These are phyloP conservation scores for Vitis labrusca DNA, from an alignment of 164 flowering plant genomes.

Conservation along the genomic window DNA sequence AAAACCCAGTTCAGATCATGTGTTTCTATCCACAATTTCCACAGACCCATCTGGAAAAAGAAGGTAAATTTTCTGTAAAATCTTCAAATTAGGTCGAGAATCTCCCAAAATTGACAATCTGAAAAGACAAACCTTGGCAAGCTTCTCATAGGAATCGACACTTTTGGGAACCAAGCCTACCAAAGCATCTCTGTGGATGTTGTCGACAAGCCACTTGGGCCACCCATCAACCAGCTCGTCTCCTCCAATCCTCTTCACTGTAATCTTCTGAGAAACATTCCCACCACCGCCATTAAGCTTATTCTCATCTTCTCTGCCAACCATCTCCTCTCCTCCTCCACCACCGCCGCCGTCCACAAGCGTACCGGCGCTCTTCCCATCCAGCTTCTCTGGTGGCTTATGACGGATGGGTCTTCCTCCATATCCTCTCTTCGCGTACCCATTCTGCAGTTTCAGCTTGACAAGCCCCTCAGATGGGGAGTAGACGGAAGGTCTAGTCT, in stretches of 20 bases:
- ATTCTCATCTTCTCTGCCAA: slow-evolving; percentile 11
- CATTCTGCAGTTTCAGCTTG: slow-evolving; percentile 23
- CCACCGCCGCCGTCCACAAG: not conserved
- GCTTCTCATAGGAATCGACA: slow-evolving; percentile 50
- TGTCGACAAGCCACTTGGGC: slow-evolving; percentile 53
- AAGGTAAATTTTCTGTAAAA: no score
- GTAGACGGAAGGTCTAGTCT: not conserved
- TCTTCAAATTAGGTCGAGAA: no score
- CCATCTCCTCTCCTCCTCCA: slow-evolving; percentile 12
- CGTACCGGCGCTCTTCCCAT: not conserved
- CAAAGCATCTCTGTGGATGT: slow-evolving; percentile 32
- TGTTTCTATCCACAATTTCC: no score
- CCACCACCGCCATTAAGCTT: slow-evolving; percentile 7
- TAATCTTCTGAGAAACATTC: slow-evolving; percentile 10
- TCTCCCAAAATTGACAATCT: no score
- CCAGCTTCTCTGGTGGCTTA: not conserved
- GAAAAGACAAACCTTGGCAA: slow-evolving; percentile 21
- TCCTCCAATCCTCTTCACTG: slow-evolving; percentile 25
- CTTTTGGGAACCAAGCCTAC: slow-evolving; percentile 37
- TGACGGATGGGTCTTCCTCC: not conserved
- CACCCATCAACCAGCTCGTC: slow-evolving; percentile 44
- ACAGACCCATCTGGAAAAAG: not conserved
- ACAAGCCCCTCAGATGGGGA: slow-evolving; percentile 18
- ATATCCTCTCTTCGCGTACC: slow-evolving; percentile 20
- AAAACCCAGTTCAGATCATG: no score